Conservation (phyloP, 495 filamentous ascomycete genomes). For the Eremomyces bilateralis region DNA sequence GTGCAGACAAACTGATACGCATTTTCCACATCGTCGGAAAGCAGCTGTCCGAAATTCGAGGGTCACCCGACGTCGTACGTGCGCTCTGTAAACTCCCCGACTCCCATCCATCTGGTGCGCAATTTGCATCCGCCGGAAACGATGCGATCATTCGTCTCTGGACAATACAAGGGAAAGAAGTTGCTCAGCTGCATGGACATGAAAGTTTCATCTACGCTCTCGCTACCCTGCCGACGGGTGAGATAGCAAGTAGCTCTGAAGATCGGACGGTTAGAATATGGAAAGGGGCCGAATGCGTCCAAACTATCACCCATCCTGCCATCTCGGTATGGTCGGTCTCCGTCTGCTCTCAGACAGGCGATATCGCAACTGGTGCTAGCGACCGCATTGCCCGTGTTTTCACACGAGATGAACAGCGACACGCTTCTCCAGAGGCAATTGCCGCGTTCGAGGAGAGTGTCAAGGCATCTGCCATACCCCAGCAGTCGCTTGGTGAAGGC, state of each 20-base stretch:
- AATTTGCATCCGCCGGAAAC: constrained; percentile 78
- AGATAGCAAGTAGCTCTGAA: constrained; percentile 78
- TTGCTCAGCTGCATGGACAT: constrained; percentile 63
- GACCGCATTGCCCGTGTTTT: constrained; percentile 77
- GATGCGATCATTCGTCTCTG: constrained; percentile 71
- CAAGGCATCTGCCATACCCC: constrained; percentile 61
- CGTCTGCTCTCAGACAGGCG: constrained; percentile 56
- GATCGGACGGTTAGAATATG: constrained; percentile 83
- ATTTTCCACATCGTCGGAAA: constrained; percentile 50
- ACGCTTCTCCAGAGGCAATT: constrained; percentile 35
- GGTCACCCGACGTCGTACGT: constrained; percentile 57
- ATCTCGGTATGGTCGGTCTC: constrained; percentile 92
- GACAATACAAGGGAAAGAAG: constrained; percentile 48
- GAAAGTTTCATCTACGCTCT: constrained; percentile 93
- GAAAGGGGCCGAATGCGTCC: constrained; percentile 60
- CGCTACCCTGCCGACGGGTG: constrained; percentile 52
- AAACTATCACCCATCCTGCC: constrained; percentile 93
- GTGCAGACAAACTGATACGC: constrained; percentile 73
- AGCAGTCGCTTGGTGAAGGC: constrained; percentile 54
- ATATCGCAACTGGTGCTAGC: constrained; percentile 83
- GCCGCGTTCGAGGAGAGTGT: constrained; percentile 62
- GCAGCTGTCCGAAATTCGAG: constrained; percentile 43
- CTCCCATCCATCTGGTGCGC: constrained; percentile 54
- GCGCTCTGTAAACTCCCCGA: constrained; percentile 65
- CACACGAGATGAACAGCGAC: constrained; percentile 45